Evolutionary conservation across 305 asterid genomes (phyloP).

Genomic region (Fraxinus albicans): DNA sequence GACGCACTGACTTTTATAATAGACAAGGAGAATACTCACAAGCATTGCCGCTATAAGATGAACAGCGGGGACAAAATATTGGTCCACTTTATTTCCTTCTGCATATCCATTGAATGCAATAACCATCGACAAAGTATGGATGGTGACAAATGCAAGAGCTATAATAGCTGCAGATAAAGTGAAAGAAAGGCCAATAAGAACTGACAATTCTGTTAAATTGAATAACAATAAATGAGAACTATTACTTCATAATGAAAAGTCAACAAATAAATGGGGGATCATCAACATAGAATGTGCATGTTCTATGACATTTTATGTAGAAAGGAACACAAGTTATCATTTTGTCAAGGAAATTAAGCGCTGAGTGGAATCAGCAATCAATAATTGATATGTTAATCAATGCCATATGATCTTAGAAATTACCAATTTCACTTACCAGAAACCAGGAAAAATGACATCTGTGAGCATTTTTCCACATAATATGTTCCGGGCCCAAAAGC

Average conservation of each 20-base stretch:
- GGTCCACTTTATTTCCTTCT: slow-evolving; percentile 69
- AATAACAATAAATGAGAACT: not conserved
- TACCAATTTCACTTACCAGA: slow-evolving; percentile 56
- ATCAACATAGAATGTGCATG: not conserved
- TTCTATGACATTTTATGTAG: slow-evolving; percentile 4
- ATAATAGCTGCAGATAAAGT: slow-evolving; percentile 67
- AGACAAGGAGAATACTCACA: slow-evolving; percentile 44
- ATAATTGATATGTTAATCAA: not conserved
- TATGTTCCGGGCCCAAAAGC: slow-evolving; percentile 97
- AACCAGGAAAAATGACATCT: slow-evolving; percentile 84
- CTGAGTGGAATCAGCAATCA: slow-evolving; percentile 9
- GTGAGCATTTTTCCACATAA: slow-evolving; percentile 88
- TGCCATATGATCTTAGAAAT: slow-evolving; percentile 5
- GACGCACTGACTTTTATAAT: not conserved
- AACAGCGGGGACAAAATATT: slow-evolving; percentile 68
- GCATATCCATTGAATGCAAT: slow-evolving; percentile 86
- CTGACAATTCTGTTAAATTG: slow-evolving; percentile 1
- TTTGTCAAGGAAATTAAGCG: slow-evolving; percentile 9
- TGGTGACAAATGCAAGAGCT: slow-evolving; percentile 90
- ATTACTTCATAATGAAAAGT: not conserved
- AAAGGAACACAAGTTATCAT: not conserved
- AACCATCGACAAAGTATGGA: slow-evolving; percentile 97
- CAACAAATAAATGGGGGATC: not conserved
- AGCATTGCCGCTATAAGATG: slow-evolving; percentile 83
- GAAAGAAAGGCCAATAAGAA: not conserved